Percentiles rank a stretch among this genome's conserved stretches.
Evolutionary conservation across 2,329 filamentous ascomycete genomes (phyloP).

Genomic region (Xylariaceae sp.): DNA sequence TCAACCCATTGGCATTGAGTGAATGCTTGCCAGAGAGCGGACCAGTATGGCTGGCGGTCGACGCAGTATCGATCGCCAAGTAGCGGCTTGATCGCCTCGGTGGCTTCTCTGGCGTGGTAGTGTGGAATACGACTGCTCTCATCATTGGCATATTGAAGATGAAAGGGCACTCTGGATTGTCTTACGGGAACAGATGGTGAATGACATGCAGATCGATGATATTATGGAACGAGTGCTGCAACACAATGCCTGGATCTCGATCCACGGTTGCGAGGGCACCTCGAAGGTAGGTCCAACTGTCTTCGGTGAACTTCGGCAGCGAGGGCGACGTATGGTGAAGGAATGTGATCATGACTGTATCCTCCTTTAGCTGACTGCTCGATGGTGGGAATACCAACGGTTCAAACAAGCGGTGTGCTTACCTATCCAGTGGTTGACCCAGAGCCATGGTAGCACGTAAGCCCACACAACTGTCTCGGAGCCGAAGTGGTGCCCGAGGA

Average conservation of each 20-base stretch:
- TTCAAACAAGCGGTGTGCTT: neutral
- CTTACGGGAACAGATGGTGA: constrained; percentile 53
- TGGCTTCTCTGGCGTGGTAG: constrained; percentile 54
- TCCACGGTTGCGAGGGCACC: constrained; percentile 56
- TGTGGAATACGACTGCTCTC: constrained; percentile 43
- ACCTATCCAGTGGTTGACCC: constrained; percentile 61
- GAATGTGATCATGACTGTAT: constrained; percentile 68
- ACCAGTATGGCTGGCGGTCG: constrained; percentile 36
- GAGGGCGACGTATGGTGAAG: constrained; percentile 54
- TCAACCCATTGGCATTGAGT: constrained; percentile 41
- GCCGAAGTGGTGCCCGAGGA: constrained; percentile 44
- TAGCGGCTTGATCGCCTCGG: constrained; percentile 46
- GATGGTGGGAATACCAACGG: neutral
- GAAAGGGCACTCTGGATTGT: constrained; percentile 1
- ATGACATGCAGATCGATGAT: constrained; percentile 59
- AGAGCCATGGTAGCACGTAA: constrained; percentile 57
- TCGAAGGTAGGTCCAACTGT: constrained; percentile 49
- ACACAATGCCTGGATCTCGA: constrained; percentile 54
- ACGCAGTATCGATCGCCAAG: constrained; percentile 46
- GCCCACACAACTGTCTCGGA: constrained; percentile 47
- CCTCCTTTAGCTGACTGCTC: too few species aligned
- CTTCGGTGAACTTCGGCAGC: constrained; percentile 44
- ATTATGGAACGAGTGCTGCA: constrained; percentile 55
- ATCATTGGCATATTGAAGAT: constrained; percentile 5
- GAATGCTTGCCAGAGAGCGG: constrained; percentile 38